A percentile compares a stretch with the other conserved stretches of the same genome.
Evolutionary conservation across 768 basidiomycete species (phyloP).

Genomic region (Rhodotorula diobovata): DNA sequence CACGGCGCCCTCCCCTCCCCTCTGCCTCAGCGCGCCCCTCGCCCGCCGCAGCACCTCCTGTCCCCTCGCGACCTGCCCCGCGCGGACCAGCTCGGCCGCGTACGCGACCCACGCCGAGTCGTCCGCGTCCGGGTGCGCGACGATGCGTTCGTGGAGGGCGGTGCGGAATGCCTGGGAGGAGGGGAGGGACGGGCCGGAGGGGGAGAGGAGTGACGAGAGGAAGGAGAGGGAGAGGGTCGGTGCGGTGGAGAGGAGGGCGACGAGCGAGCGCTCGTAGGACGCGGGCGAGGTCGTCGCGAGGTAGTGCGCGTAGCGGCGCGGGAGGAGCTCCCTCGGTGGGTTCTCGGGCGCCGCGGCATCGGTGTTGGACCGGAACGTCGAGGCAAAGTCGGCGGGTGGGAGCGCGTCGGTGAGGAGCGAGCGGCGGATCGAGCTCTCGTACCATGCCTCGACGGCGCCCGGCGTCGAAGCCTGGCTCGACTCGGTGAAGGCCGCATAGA

Average conservation of each 20-base stretch:
- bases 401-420: constrained; percentile 30
- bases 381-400: constrained; percentile 17
- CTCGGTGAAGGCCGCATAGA: constrained; percentile 25
- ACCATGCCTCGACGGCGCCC: constrained; percentile 10
- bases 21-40: neutral
- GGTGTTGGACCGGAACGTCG: too few species aligned
- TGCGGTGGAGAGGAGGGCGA: constrained; percentile 1
- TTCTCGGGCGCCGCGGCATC: neutral
- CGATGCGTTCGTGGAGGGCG: constrained; percentile 18
- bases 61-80: neutral
- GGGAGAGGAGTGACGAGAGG: constrained; percentile 10
- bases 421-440: constrained; percentile 18
- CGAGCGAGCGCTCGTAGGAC: constrained; percentile 3
- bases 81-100: constrained; percentile 27
- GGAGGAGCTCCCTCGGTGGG: constrained; percentile 27
- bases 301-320: constrained; percentile 29
- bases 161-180: constrained; percentile 7
- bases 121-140: constrained; percentile 20
- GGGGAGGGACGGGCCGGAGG: neutral
- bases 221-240: constrained; percentile 28
- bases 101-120: constrained; percentile 27
- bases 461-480: neutral
- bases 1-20: neutral
- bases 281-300: constrained; percentile 1
- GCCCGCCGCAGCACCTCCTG: constrained; percentile 24